These are phyloP conservation scores for Pneumocystis oryctolagi DNA, from an alignment of 1,139 yeast genomes.

Conservation along the genomic window DNA sequence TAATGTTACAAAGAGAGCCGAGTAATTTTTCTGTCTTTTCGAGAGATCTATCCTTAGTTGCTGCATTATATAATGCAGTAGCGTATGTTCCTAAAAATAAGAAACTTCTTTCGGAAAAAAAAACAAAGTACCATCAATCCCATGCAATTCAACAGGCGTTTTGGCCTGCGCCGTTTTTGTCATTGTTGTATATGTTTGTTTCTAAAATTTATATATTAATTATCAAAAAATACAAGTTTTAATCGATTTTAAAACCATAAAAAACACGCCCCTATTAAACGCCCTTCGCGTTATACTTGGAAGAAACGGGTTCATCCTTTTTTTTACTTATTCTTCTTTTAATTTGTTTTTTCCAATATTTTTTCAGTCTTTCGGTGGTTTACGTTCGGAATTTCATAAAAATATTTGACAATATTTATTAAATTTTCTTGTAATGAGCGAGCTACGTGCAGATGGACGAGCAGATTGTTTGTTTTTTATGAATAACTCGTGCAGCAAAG, in stretches of 20 bases:
- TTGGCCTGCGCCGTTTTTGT: background rate
- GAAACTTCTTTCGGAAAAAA: background rate
- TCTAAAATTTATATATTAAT: background rate
- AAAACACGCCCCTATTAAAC: background rate
- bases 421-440: background rate
- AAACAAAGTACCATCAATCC: background rate
- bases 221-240: background rate
- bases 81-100: constrained; percentile 38
- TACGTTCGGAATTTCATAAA: background rate
- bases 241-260: background rate
- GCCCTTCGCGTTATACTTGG: background rate
- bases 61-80: constrained; percentile 82
- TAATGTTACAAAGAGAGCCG: constrained; percentile 39
- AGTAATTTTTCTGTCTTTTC: constrained; percentile 60
- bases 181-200: background rate
- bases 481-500: background rate
- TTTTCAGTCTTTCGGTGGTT: background rate
- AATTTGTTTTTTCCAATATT: background rate
- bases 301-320: background rate
- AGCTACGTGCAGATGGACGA: background rate
- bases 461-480: background rate
- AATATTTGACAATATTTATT: background rate
- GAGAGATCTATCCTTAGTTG: constrained; percentile 67
- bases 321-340: background rate
- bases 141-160: background rate